Conservation (phyloP, 2,329 filamentous ascomycete genomes). For the Plenodomus biglobosus region DNA sequence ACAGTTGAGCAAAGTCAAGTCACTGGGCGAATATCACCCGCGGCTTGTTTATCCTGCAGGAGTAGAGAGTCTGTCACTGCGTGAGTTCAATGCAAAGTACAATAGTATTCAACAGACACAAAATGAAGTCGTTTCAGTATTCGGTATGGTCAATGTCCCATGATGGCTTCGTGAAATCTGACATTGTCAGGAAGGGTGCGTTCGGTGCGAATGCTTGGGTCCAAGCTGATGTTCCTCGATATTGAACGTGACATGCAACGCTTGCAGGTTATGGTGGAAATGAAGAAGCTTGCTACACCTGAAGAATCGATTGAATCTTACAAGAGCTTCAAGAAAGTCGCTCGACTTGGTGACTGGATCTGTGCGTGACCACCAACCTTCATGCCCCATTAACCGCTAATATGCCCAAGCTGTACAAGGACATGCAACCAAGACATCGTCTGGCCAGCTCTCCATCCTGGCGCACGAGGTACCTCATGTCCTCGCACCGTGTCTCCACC, state of each 20-base stretch:
- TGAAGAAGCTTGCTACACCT: conserved; percentile 52
- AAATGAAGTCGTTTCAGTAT: conserved; percentile 36
- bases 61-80: conserved; percentile 24
- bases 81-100: conserved; percentile 36
- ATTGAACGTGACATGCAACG: conserved; percentile 70
- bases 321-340: conserved; percentile 63
- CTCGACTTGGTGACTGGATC: conserved; percentile 81
- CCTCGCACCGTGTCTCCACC: conserved; percentile 76
- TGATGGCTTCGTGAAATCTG: conserved; percentile 16
- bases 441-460: conserved; percentile 75
- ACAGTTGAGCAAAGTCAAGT: conserved; percentile 55
- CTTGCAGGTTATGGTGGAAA: conserved; percentile 76
- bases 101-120: conserved; percentile 28
- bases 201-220: conserved; percentile 69
- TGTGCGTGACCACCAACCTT: conserved; percentile 56
- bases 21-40: conserved; percentile 59
- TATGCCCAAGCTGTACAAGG: conserved; percentile 63
- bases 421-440: conserved; percentile 65
- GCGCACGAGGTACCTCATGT: conserved; percentile 69
- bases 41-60: conserved; percentile 39
- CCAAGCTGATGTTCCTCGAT: conserved; percentile 82
- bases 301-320: conserved; percentile 50
- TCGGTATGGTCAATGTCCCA: conserved; percentile 30
- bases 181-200: conserved; percentile 68
- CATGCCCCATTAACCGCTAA: conserved; percentile 12